Conservation (phyloP, 805 yeast species). For the Nakazawaea ernobii region DNA sequence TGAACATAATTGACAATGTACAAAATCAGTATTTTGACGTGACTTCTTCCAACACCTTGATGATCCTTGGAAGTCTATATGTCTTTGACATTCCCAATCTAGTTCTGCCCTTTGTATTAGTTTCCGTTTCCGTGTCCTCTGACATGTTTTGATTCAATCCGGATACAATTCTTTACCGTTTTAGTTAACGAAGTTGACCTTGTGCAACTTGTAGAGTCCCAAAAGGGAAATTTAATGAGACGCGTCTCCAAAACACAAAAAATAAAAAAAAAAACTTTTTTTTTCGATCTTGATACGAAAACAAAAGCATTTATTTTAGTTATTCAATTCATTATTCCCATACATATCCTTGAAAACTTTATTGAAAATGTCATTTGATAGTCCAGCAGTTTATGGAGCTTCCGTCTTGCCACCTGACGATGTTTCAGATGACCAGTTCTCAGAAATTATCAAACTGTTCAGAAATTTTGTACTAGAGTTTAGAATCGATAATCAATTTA, state of each 20-base stretch:
- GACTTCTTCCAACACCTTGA: slow-evolving; percentile 18
- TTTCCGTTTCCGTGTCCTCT: too few species aligned
- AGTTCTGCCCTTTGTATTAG: too few species aligned
- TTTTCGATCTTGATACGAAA: neutral
- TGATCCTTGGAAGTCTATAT: slow-evolving; percentile 15
- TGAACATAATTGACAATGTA: neutral
- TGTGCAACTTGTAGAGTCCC: neutral
- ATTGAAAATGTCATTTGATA: slow-evolving; percentile 61
- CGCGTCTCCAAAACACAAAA: slow-evolving; percentile 6
- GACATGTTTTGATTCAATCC: too few species aligned
- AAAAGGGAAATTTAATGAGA: slow-evolving; percentile 9
- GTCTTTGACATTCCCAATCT: too few species aligned
- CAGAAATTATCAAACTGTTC: slow-evolving; percentile 72
- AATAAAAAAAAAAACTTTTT: neutral
- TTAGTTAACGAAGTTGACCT: neutral
- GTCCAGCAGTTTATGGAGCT: slow-evolving; percentile 68
- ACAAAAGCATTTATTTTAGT: neutral
- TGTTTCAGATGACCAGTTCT: slow-evolving; percentile 53
- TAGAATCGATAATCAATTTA: slow-evolving; percentile 73
- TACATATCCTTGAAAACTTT: neutral
- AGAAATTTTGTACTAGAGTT: slow-evolving; percentile 79
- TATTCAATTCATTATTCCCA: neutral
- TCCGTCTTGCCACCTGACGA: slow-evolving; percentile 85
- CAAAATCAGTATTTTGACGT: neutral
- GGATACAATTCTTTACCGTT: neutral